Percentiles rank a stretch among this genome's conserved stretches.
Evolutionary conservation across 2,329 filamentous ascomycete genomes (phyloP).

Genomic region (Scolecobasidium constrictum): DNA sequence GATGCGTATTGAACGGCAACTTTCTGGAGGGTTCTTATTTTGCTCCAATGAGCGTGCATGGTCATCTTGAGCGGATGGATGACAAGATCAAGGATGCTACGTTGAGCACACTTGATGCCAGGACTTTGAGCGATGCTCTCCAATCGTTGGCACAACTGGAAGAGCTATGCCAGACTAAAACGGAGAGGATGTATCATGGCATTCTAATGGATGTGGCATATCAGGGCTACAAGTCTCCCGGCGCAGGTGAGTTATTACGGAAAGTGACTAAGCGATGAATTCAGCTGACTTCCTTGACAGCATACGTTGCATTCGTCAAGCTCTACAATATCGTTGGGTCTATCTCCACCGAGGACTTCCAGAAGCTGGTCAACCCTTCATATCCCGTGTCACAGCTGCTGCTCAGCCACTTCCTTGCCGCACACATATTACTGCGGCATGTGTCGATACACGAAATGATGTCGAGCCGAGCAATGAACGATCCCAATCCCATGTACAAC

Average conservation of each 20-base stretch:
- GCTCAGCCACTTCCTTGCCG: slow-evolving; percentile 35
- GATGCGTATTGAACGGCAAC: slow-evolving; percentile 22
- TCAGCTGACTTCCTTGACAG: too few species aligned
- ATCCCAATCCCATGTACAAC: not conserved
- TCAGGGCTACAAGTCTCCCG: slow-evolving; percentile 20
- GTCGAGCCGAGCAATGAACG: not conserved
- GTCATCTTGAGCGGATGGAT: slow-evolving; percentile 22
- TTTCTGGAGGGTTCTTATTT: not conserved
- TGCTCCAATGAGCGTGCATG: not conserved
- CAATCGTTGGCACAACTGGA: slow-evolving; percentile 19
- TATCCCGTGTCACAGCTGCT: slow-evolving; percentile 33
- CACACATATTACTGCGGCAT: slow-evolving; percentile 33
- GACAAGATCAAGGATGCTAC: slow-evolving; percentile 17
- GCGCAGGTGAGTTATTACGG: slow-evolving; percentile 13
- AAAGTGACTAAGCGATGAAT: too few species aligned
- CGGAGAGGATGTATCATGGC: slow-evolving; percentile 19
- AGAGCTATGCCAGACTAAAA: slow-evolving; percentile 19
- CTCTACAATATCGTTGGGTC: slow-evolving; percentile 30
- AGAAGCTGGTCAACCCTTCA: slow-evolving; percentile 30
- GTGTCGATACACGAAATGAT: slow-evolving; percentile 22
- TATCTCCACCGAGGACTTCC: slow-evolving; percentile 30
- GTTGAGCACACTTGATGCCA: slow-evolving; percentile 15
- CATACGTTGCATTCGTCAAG: slow-evolving; percentile 31
- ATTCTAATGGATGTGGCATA: slow-evolving; percentile 18
- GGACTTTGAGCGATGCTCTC: slow-evolving; percentile 20